Conservation (phyloP, 768 basidiomycete species). For the Cubamyces lactineus region DNA sequence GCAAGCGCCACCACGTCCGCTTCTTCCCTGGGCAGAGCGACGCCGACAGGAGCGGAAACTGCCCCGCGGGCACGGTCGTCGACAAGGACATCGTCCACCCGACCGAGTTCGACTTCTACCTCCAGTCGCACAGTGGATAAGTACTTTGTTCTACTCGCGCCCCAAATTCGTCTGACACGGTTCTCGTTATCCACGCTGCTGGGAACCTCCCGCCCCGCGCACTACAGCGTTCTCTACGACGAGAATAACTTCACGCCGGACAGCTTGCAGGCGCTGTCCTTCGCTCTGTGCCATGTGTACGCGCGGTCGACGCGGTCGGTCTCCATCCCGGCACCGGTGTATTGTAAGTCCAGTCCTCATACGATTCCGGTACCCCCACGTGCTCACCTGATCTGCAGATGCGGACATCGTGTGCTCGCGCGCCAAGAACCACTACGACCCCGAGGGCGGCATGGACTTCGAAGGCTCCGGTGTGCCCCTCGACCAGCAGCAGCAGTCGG, state of each 20-base stretch:
- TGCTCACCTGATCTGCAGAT: conserved; percentile 44
- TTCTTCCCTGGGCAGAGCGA: conserved; percentile 57
- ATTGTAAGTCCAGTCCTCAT: conserved; percentile 52
- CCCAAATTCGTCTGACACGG: conserved; percentile 10
- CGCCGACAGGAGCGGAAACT: conserved; percentile 71
- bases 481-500: conserved; percentile 40
- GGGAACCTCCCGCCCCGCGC: conserved; percentile 73
- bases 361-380: neutral
- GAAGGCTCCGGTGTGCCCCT: conserved; percentile 59
- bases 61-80: conserved; percentile 77
- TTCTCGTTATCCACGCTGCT: conserved; percentile 43
- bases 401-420: conserved; percentile 78
- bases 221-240: conserved; percentile 55
- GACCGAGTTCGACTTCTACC: conserved; percentile 75
- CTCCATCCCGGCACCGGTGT: conserved; percentile 82
- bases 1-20: conserved; percentile 73
- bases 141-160: neutral
- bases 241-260: conserved; percentile 71
- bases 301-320: conserved; percentile 80
- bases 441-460: conserved; percentile 56
- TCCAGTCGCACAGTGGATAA: conserved; percentile 73
- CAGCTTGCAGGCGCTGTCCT: conserved; percentile 69
- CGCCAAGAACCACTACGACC: conserved; percentile 81
- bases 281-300: conserved; percentile 80
- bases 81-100: conserved; percentile 73